A percentile compares a stretch with the other conserved stretches of the same genome.
These are phyloP conservation scores for Thalassiosira exigua DNA, from an alignment of 352 stramenopile species.

Conservation along the genomic window DNA sequence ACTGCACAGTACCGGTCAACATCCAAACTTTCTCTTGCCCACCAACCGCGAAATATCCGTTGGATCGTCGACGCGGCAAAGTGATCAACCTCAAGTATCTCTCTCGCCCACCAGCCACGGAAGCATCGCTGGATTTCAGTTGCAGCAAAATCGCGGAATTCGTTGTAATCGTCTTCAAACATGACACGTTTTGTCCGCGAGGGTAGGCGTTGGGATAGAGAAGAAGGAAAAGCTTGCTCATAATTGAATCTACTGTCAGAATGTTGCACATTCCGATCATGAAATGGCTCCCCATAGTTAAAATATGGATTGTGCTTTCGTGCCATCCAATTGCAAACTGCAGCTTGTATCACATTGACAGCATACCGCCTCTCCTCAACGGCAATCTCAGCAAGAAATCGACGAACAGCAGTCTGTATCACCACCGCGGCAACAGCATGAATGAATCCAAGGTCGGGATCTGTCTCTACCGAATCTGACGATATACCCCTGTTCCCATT, in stretches of 20 bases:
- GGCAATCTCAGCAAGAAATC: constrained; percentile 64
- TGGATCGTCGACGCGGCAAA: constrained; percentile 64
- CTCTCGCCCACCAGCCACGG: constrained; percentile 48
- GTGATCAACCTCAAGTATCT: constrained; percentile 48
- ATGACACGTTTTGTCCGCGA: constrained; percentile 29
- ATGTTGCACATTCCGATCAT: background rate
- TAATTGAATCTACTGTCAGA: background rate
- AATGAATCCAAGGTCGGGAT: constrained; percentile 65
- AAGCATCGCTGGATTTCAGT: constrained; percentile 51
- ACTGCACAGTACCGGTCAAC: constrained; percentile 65
- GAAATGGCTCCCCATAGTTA: background rate
- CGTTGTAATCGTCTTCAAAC: constrained; percentile 46
- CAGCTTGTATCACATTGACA: constrained; percentile 56
- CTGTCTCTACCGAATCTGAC: constrained; percentile 32
- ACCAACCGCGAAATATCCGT: constrained; percentile 59
- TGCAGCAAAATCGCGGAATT: constrained; percentile 37
- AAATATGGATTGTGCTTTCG: constrained; percentile 11
- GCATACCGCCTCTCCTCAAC: constrained; percentile 43
- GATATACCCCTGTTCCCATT: constrained; percentile 12
- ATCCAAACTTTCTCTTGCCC: constrained; percentile 56
- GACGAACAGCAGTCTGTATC: constrained; percentile 72
- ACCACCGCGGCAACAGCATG: constrained; percentile 76
- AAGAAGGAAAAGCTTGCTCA: background rate
- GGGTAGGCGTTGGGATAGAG: background rate
- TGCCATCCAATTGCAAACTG: constrained; percentile 48